Evolutionary conservation across 169 alveolate species (phyloP), one percentile per base, ranked within the genome.

Genomic region (Babesia gibsoni): DNA sequence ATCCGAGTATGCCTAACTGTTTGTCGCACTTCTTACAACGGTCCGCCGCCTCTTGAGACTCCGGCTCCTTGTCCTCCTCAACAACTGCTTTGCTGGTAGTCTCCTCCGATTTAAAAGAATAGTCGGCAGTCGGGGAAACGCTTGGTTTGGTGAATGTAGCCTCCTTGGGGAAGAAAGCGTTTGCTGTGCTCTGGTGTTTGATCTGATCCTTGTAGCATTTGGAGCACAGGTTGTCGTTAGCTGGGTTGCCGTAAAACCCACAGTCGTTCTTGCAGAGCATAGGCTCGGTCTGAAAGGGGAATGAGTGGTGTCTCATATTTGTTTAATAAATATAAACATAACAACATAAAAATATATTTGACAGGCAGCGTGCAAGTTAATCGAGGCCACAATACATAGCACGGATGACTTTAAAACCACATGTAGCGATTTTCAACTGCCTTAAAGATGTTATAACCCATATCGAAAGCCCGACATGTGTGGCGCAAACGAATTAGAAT

Each of bases 231-330:
- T 93, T 92, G 41, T 90, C 85, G 67, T 90, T 93, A 27, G 97
- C 95, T 25, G 96, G 95, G 80, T 90, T 92, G 43, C 97, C 97
- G 68, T 92, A 93, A 52, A 93, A 93, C 41, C 97, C 97, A 58
- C 97, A 93, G 81, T 90, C 89, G 83, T 93, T 93, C 68, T 77
- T 77, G 54, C 86, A 77, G 82, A 77, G 52, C 46, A 66, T 68
- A 4, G 86, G 86, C 37, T 54, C 80, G 6, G 58, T 33, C 86
- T 77, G 52, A n/a, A 27, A 2, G 35, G 25, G 29, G 0, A 22
- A 48, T 43, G 42, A 1, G 22, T n/a, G 35, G 10, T 27, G 9
- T 27, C 35, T 22, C 30, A 10, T 10, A 25, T 12, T n/a, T 9
- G 20, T 48, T 9, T 10, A 12, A 39, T 39, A 39, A 16, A 53